These are phyloP conservation scores for Candida morakotiae DNA, from an alignment of 805 yeast species.

Conservation along the genomic window DNA sequence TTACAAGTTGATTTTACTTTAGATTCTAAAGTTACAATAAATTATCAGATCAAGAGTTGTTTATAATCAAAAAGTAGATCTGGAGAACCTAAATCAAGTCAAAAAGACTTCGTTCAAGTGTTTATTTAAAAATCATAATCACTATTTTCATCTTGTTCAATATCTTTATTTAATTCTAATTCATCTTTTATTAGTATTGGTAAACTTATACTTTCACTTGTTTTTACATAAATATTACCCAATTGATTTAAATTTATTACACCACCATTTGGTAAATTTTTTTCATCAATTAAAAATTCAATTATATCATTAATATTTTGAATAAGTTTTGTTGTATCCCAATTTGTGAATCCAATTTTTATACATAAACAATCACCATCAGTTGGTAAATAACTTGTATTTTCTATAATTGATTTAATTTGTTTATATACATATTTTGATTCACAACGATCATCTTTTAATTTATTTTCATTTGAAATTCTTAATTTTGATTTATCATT, in stretches of 20 bases:
- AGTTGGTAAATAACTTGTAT: conserved; percentile 57
- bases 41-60: too few relatives aligned
- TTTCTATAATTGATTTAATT: conserved; percentile 57
- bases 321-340: conserved; percentile 39
- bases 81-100: too few relatives aligned
- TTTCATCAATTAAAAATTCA: conserved; percentile 41
- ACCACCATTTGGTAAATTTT: conserved; percentile 57
- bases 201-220: conserved; percentile 61
- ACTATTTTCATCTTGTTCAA: conserved; percentile 12
- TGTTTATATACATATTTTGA: conserved; percentile 61
- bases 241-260: conserved; percentile 40
- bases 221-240: conserved; percentile 54
- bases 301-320: conserved; percentile 52
- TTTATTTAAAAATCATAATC: conserved; percentile 14
- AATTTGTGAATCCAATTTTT: conserved; percentile 54
- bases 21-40: too few relatives aligned
- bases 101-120: too few relatives aligned
- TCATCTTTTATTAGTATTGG: conserved; percentile 37
- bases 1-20: too few relatives aligned
- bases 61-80: too few relatives aligned
- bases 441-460: conserved; percentile 60
- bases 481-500: conserved; percentile 16
- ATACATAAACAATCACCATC: conserved; percentile 59
- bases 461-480: conserved; percentile 19
- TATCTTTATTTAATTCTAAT: not conserved